These are phyloP conservation scores for Rubus parviflorus DNA, from an alignment of 306 rosid genomes.

Conservation along the genomic window DNA sequence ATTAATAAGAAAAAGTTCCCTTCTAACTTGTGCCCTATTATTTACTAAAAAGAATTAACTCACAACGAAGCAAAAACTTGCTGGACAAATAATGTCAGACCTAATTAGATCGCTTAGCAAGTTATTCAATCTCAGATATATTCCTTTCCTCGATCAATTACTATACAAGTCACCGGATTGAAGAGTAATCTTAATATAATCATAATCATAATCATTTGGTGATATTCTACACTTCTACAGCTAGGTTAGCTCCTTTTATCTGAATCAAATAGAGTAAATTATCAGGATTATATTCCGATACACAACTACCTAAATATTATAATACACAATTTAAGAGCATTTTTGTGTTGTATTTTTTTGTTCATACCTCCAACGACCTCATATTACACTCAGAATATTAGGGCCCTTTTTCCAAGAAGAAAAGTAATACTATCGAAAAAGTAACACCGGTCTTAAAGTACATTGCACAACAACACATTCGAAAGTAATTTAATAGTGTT, in stretches of 20 bases:
- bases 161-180: not conserved
- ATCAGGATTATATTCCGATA: not conserved
- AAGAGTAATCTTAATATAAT: not conserved
- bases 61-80: conserved; percentile 22
- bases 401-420: too few relatives aligned
- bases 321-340: not conserved
- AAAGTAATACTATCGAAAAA: too few relatives aligned
- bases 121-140: not conserved
- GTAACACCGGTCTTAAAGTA: too few relatives aligned
- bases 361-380: not conserved
- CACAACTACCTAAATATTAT: not conserved
- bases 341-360: not conserved
- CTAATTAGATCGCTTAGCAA: conserved; percentile 6
- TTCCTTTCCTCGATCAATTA: not conserved
- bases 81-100: conserved; percentile 9
- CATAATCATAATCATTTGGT: not conserved
- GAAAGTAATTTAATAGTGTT: too few relatives aligned
- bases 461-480: too few relatives aligned
- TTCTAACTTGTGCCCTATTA: conserved; percentile 4
- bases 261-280: too few relatives aligned
- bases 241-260: not conserved
- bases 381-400: too few relatives aligned
- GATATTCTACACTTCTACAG: conserved; percentile 1
- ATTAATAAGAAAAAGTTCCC: not conserved
- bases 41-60: conserved; percentile 11